These are phyloP conservation scores for Neopestalotiopsis sp. DNA, from an alignment of 2,329 filamentous ascomycete species.

Conservation along the genomic window DNA sequence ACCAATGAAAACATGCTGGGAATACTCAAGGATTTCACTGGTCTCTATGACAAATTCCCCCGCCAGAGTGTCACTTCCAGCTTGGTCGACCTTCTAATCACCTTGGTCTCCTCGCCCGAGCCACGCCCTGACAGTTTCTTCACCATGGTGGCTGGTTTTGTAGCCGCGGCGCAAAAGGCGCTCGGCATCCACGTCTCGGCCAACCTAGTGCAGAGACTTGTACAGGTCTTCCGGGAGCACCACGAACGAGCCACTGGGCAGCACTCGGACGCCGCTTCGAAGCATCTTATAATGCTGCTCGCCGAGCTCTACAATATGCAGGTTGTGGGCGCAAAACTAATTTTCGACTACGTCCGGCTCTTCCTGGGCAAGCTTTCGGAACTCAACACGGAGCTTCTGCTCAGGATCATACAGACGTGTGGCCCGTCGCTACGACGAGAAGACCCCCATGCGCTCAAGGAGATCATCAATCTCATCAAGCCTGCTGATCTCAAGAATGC, in stretches of 20 bases:
- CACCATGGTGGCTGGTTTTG: slow-evolving; percentile 88
- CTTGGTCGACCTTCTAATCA: slow-evolving; percentile 77
- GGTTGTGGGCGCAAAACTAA: slow-evolving; percentile 78
- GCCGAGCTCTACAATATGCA: slow-evolving; percentile 93
- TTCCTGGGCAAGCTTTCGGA: slow-evolving; percentile 80
- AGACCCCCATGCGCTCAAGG: slow-evolving; percentile 85
- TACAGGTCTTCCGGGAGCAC: slow-evolving; percentile 74
- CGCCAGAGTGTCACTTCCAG: slow-evolving; percentile 87
- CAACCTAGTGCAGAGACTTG: slow-evolving; percentile 79
- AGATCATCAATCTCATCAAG: slow-evolving; percentile 82
- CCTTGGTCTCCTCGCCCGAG: slow-evolving; percentile 80
- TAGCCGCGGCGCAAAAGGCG: slow-evolving; percentile 85
- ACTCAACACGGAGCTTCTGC: slow-evolving; percentile 83
- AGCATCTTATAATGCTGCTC: slow-evolving; percentile 77
- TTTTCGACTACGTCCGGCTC: slow-evolving; percentile 89
- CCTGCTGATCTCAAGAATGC: slow-evolving; percentile 74
- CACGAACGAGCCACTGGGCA: slow-evolving; percentile 54
- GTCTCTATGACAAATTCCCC: slow-evolving; percentile 81
- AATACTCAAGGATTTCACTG: slow-evolving; percentile 82
- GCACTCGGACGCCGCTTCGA: slow-evolving; percentile 37
- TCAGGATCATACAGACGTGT: slow-evolving; percentile 82
- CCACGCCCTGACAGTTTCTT: slow-evolving; percentile 86
- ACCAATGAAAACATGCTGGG: slow-evolving; percentile 89
- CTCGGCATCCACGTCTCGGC: slow-evolving; percentile 90
- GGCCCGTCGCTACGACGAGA: slow-evolving; percentile 87